Evolutionary conservation across 2,329 filamentous ascomycete genomes (phyloP), one percentile per base, ranked within the genome.

Genomic region (Colletotrichum theobromicola): DNA sequence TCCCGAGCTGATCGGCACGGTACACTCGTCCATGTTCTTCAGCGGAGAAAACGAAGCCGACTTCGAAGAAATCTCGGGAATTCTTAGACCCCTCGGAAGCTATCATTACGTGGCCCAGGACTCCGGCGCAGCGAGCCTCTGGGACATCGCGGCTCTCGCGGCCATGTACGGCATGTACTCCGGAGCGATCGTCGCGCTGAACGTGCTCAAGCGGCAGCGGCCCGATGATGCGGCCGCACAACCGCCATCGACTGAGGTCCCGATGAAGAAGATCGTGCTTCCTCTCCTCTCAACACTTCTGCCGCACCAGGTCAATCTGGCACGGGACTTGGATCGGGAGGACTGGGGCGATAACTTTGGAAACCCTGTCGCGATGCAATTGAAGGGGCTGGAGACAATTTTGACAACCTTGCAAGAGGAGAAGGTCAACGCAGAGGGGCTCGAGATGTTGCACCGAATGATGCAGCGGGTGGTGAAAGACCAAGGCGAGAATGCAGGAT

Each of bases 151-250:
- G 4, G 75, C 78, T 35, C 77, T 81, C 8, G 72, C 79, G 9
- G 64, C 72, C 60, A 81, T 82, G 80, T 79, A 80, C 26, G 79
- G 80, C 34, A 79, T 81, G 77, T 79, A 81, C 55, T 63, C 72
- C 6, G 80, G 80, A 3, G 76, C 74, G 1, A 77, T 81, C 32
- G 72, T 77, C 13, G 79, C 77, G 28, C 74, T 80, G 35, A 78
- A 64, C 9, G 67, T 81, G 60, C 70, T 80, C n/a, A 79, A 78
- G 74, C 62, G 63, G n/a, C 66, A 58, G 5, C 35, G 62, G 12
- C 75, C 68, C 2, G 78, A 69, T 10, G 68, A 24, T 18, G 73
- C 58, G 30, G 75, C 74, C 12, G 42, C 65, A 28, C 12, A 34
- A 7, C 6, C 53, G 15, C 46, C 50, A 7, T 58, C 64, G 3